Conservation (phyloP, 495 filamentous ascomycete genomes). For the Aspergillus saccharolyticus region DNA sequence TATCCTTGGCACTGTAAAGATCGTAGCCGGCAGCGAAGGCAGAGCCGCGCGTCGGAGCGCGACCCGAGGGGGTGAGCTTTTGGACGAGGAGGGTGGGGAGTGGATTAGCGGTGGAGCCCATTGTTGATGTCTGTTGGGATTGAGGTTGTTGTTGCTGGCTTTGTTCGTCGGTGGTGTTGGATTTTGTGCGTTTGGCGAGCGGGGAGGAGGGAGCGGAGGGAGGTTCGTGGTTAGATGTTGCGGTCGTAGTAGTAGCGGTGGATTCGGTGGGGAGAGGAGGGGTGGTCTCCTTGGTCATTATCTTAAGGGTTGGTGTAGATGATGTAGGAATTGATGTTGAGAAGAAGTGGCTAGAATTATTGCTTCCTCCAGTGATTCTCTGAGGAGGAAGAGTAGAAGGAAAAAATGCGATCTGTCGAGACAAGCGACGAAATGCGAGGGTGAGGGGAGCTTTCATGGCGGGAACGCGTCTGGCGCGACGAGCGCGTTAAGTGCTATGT, state of each 20-base stretch:
- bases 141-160: conserved; percentile 18
- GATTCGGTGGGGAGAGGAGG: conserved; percentile 28
- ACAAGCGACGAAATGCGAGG: background rate
- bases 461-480: conserved; percentile 34
- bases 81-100: conserved; percentile 71
- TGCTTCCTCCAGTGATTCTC: background rate
- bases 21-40: conserved; percentile 92
- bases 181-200: conserved; percentile 60
- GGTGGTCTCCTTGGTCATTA: conserved; percentile 52
- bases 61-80: conserved; percentile 69
- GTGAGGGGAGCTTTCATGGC: conserved; percentile 4
- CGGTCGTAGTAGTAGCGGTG: conserved; percentile 15
- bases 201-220: conserved; percentile 58
- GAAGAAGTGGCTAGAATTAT: conserved; percentile 5
- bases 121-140: conserved; percentile 20
- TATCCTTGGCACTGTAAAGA: conserved; percentile 70
- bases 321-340: background rate
- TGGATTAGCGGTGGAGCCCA: conserved; percentile 34
- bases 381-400: background rate
- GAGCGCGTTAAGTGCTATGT: conserved; percentile 20
- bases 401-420: conserved; percentile 14
- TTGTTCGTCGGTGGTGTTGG: conserved; percentile 23
- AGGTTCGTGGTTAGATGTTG: conserved; percentile 38
- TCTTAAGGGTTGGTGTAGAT: conserved; percentile 10
- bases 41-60: conserved; percentile 79